Evolutionary conservation across 164 flowering plant genomes (phyloP).

Genomic region (Kalanchoe fedtschenkoi): DNA sequence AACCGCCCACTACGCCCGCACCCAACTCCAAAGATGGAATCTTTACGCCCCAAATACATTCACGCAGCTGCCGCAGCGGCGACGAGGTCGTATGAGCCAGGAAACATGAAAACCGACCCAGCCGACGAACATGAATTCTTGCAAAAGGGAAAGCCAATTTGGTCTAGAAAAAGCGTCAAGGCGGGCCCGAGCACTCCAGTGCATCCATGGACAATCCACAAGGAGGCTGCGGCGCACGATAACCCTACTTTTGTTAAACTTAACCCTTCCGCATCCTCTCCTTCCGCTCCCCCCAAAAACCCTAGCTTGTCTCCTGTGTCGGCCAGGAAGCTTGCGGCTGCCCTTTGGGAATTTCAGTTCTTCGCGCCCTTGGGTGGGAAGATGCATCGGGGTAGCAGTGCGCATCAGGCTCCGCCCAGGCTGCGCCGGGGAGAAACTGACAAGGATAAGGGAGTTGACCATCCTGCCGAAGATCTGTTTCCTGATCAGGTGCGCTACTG

Average conservation of each 20-base stretch:
- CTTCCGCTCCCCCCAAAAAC: background rate
- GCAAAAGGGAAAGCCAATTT: slow-evolving; percentile 41
- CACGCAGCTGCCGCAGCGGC: too few species aligned
- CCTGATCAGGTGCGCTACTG: background rate
- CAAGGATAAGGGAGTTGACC: background rate
- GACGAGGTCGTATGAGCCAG: slow-evolving; percentile 10
- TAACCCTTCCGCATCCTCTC: background rate
- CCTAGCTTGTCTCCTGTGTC: slow-evolving; percentile 21
- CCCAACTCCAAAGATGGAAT: too few species aligned
- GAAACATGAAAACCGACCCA: slow-evolving; percentile 32
- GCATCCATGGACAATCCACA: slow-evolving; percentile 40
- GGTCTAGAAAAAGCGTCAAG: slow-evolving; percentile 50
- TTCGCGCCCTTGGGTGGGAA: slow-evolving; percentile 17
- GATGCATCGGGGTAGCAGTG: slow-evolving; percentile 24
- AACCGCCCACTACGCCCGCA: too few species aligned
- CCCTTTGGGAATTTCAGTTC: slow-evolving; percentile 57
- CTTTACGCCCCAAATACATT: too few species aligned
- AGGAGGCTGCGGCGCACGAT: background rate
- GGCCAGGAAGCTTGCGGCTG: slow-evolving; percentile 71
- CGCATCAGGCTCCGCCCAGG: background rate
- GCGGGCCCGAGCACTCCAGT: slow-evolving; percentile 62
- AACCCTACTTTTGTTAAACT: background rate
- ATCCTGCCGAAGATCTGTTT: background rate
- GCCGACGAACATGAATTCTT: slow-evolving; percentile 22
- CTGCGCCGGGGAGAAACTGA: background rate